Base-by-base conservation (phyloP, 768 basidiomycete genomes). In the Russula earlei region DNA sequence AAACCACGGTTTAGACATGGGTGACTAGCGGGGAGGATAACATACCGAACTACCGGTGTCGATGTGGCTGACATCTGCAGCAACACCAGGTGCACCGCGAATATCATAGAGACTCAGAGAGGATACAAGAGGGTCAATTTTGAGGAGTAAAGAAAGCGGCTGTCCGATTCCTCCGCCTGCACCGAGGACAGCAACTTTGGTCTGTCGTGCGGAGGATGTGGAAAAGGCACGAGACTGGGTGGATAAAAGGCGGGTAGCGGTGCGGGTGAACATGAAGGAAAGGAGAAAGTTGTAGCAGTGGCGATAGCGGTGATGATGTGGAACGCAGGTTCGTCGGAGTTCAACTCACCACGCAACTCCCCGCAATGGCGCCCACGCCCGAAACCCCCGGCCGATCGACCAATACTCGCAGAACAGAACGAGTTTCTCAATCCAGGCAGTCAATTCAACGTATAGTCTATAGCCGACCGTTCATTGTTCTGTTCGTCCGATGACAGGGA, bases 111-210 rank as follows among this genome's bases (percentile, higher is more conserved):
- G 76, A 68, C 79, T 87, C 67, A 97, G 74, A 61, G 85, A 81
- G 52, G 82, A 82, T 69, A 96, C 88, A 64, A 93, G 75, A 41
- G 91, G 91, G 77, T 99, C 88, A 63, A 75, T 81, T 79, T 98
- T 97, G 70, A 97, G 83, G 62, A 96, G 79, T 62, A 98, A 75
- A 46, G 92, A 95, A 66, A 97, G 77, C 67, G 95, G 94, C 72
- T 98, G 95, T 70, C 95, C 95, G 71, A 98, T 98, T 72, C 95
- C 95, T 79, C 95, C 95, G 66, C 91, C 95, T 59, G 96, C 96
- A 66, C 95, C 95, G 70, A 96, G 89, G 58, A 99, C 94, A 49
- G 89, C 88, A 70, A 96, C 95, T 77, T 93, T 94, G 63, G 84
- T 85, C 61, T 78, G 79, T 66, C 83, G 80, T 43, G 82, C 67